A percentile compares a stretch with the other conserved stretches of the same genome.
Evolutionary conservation across 805 yeast genomes (phyloP).

Genomic region (Barnettozyma sp.): DNA sequence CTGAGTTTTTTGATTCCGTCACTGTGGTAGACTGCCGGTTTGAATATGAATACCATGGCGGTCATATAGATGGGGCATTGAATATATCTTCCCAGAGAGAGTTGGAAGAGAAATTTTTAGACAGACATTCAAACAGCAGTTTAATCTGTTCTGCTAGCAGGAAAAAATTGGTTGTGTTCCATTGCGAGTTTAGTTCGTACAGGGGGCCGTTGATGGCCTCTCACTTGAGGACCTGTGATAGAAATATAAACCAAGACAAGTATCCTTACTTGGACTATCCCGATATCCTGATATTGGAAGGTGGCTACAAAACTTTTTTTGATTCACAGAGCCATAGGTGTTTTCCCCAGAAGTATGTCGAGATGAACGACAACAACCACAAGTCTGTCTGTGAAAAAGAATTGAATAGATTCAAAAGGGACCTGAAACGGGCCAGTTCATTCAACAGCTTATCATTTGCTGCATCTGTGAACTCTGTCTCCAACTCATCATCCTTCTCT

Average conservation of each 20-base stretch:
- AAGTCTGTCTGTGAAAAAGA: slow-evolving; percentile 48
- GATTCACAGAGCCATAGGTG: slow-evolving; percentile 53
- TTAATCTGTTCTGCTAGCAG: slow-evolving; percentile 20
- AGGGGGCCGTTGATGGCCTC: slow-evolving; percentile 94
- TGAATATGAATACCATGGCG: slow-evolving; percentile 87
- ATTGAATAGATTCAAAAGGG: slow-evolving; percentile 44
- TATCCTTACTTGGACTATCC: slow-evolving; percentile 86
- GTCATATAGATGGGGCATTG: slow-evolving; percentile 80
- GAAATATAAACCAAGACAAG: slow-evolving; percentile 59
- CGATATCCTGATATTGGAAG: slow-evolving; percentile 80
- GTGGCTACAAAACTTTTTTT: slow-evolving; percentile 83
- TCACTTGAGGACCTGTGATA: slow-evolving; percentile 76
- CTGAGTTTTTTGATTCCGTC: slow-evolving; percentile 35
- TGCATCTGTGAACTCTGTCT: slow-evolving; percentile 16
- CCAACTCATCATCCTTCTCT: too few relatives aligned
- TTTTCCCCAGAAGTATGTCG: slow-evolving; percentile 72
- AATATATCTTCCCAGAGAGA: slow-evolving; percentile 68
- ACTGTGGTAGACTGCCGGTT: slow-evolving; percentile 82
- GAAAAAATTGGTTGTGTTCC: slow-evolving; percentile 64
- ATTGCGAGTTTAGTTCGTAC: slow-evolving; percentile 89
- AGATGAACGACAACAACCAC: slow-evolving; percentile 66
- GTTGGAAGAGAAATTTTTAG: slow-evolving; percentile 50
- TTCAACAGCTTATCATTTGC: slow-evolving; percentile 23
- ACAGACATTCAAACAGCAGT: slow-evolving; percentile 2
- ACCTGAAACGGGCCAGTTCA: slow-evolving; percentile 34